Conservation (phyloP, 352 stramenopile genomes). For the Phytopythium kandeliae region DNA sequence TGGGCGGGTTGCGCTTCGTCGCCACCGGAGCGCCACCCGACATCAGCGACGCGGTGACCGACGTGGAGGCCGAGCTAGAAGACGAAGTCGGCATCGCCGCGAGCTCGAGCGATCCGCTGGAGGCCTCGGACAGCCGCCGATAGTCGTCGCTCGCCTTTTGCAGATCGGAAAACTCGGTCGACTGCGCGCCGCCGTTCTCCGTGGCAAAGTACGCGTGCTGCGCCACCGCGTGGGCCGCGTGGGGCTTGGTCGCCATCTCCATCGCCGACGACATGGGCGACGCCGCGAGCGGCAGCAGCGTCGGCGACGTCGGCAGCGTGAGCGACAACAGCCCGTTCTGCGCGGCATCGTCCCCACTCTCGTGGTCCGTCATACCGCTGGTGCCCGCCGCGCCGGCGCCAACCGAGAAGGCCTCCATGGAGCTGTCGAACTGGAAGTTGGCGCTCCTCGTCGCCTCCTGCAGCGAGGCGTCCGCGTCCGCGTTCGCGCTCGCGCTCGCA, state of each 20-base stretch:
- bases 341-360: constrained; percentile 6
- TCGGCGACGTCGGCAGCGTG: constrained; percentile 38
- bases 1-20: constrained; percentile 12
- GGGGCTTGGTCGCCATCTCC: constrained; percentile 10
- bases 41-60: background rate
- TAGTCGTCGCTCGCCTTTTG: constrained; percentile 43
- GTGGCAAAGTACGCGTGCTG: constrained; percentile 9
- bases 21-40: background rate
- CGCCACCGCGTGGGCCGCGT: background rate
- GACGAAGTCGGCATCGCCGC: constrained; percentile 1
- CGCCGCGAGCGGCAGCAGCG: constrained; percentile 33
- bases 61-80: background rate
- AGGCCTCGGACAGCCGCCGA: constrained; percentile 28
- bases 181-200: constrained; percentile 2
- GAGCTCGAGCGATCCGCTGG: constrained; percentile 3
- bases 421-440: constrained; percentile 10
- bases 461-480: background rate
- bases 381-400: constrained; percentile 6
- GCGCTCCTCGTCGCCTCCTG: background rate
- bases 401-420: constrained; percentile 17
- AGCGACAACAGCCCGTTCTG: constrained; percentile 18
- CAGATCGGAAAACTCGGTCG: constrained; percentile 35
- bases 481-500: no score
- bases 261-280: constrained; percentile 21
- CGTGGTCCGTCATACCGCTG: constrained; percentile 4